phyloP scores from a whole-genome alignment of 2,329 filamentous ascomycete genomes.

The Penicillium glabrum region DNA sequence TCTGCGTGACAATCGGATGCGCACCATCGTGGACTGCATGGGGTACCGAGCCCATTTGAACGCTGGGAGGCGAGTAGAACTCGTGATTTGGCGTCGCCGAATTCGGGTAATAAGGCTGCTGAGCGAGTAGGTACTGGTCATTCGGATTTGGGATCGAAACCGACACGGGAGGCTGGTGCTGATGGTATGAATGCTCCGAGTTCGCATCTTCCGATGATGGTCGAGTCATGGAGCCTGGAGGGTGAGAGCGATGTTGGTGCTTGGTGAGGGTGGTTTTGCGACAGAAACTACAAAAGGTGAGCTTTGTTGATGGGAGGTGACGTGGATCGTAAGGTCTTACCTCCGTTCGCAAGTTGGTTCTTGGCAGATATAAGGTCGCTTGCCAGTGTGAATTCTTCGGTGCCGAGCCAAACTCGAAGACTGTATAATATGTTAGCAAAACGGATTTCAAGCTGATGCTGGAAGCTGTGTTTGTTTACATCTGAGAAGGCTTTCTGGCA shows the following conservation, averaged over 20 bases:
- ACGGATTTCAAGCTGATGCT: background rate
- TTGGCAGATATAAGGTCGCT: constrained; percentile 41
- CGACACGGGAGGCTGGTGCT: constrained; percentile 27
- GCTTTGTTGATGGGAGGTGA: background rate
- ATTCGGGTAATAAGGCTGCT: constrained; percentile 37
- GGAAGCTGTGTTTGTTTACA: constrained; percentile 28
- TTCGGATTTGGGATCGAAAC: constrained; percentile 32
- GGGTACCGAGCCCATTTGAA: constrained; percentile 33
- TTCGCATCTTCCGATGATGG: constrained; percentile 37
- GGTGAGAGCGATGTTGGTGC: constrained; percentile 42
- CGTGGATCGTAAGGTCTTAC: constrained; percentile 20
- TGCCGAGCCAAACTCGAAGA: constrained; percentile 43
- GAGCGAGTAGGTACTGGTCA: constrained; percentile 37
- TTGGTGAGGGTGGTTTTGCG: constrained; percentile 44
- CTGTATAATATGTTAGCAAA: constrained; percentile 20
- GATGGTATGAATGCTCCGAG: constrained; percentile 37
- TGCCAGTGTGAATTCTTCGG: constrained; percentile 42
- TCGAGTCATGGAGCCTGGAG: constrained; percentile 32
- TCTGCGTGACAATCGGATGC: constrained; percentile 31
- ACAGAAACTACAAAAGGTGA: constrained; percentile 33
- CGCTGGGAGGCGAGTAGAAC: constrained; percentile 35
- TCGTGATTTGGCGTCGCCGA: constrained; percentile 35
- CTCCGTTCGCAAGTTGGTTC: constrained; percentile 41
- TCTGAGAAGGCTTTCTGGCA: constrained; percentile 47
- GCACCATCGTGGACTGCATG: constrained; percentile 25